Conservation (phyloP, 768 basidiomycete species). For the Trametes maxima region DNA sequence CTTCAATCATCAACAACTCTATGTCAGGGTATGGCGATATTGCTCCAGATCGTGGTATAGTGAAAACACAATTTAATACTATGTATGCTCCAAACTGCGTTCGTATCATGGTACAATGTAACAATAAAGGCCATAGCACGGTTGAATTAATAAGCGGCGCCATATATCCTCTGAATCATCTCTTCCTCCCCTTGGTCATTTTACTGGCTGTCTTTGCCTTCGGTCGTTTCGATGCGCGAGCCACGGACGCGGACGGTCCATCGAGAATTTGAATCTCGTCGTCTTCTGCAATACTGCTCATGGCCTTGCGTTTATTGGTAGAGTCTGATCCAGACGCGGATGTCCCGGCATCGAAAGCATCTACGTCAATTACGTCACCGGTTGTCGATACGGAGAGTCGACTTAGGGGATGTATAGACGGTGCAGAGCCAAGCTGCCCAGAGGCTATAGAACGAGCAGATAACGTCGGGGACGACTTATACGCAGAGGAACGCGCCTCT, state of each 20-base stretch:
- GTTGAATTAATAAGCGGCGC: neutral
- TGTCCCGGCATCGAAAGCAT: conserved; percentile 45
- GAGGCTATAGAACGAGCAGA: conserved; percentile 45
- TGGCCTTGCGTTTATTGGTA: conserved; percentile 54
- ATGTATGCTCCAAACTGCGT: too few relatives aligned
- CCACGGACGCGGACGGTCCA: conserved; percentile 17
- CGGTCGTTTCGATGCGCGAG: conserved; percentile 28
- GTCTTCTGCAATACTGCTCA: conserved; percentile 31
- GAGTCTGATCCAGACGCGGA: conserved; percentile 21
- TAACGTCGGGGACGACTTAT: conserved; percentile 49
- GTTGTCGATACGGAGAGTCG: conserved; percentile 29
- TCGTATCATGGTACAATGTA: too few relatives aligned
- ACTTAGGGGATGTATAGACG: conserved; percentile 45
- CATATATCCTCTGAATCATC: neutral
- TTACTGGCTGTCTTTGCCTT: conserved; percentile 28
- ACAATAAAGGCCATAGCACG: too few relatives aligned
- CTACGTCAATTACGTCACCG: conserved; percentile 43
- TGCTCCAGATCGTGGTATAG: too few relatives aligned
- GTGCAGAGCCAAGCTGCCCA: conserved; percentile 24
- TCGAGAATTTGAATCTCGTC: conserved; percentile 36
- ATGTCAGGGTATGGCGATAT: too few relatives aligned
- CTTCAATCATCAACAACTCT: too few relatives aligned
- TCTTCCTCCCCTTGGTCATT: conserved; percentile 7
- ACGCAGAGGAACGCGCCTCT: conserved; percentile 37
- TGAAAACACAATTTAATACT: too few relatives aligned